A percentile compares a stretch with the other conserved stretches of the same genome.
phyloP scores from a whole-genome alignment of 345 rosid genomes.

The Salix brachista region DNA sequence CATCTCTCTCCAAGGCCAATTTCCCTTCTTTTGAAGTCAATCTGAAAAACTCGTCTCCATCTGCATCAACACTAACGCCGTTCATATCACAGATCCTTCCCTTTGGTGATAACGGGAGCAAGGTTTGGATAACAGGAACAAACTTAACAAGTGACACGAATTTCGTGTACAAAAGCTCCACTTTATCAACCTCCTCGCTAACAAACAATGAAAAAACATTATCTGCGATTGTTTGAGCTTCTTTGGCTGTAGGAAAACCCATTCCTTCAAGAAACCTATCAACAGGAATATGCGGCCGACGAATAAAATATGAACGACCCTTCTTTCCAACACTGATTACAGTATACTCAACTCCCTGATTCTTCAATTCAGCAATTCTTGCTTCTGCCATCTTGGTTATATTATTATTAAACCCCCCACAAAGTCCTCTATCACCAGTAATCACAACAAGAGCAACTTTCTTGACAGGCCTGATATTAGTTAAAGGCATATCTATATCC shows the following conservation, averaged over 20 bases:
- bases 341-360: conserved; percentile 58
- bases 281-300: conserved; percentile 82
- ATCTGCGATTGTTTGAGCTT: conserved; percentile 36
- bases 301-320: conserved; percentile 70
- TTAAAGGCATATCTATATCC: conserved; percentile 76
- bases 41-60: conserved; percentile 89
- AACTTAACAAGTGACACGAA: conserved; percentile 78
- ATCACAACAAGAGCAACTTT: conserved; percentile 77
- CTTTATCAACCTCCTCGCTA: conserved; percentile 95
- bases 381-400: conserved; percentile 75
- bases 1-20: conserved; percentile 72
- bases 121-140: conserved; percentile 81
- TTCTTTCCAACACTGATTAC: conserved; percentile 85
- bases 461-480: conserved; percentile 84
- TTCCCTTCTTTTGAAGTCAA: conserved; percentile 89
- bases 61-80: conserved; percentile 87
- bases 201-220: conserved; percentile 33
- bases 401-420: conserved; percentile 73
- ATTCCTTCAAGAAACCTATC: conserved; percentile 36
- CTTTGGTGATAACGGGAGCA: conserved; percentile 81
- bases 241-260: conserved; percentile 33
- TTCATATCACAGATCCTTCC: conserved; percentile 90
- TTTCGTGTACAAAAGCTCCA: conserved; percentile 90
- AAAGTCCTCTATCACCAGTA: conserved; percentile 88
- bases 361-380: conserved; percentile 63